Evolutionary conservation across 305 asterid genomes (phyloP), one percentile per base, ranked within the genome.

Genomic region (Solanum hybrid): DNA sequence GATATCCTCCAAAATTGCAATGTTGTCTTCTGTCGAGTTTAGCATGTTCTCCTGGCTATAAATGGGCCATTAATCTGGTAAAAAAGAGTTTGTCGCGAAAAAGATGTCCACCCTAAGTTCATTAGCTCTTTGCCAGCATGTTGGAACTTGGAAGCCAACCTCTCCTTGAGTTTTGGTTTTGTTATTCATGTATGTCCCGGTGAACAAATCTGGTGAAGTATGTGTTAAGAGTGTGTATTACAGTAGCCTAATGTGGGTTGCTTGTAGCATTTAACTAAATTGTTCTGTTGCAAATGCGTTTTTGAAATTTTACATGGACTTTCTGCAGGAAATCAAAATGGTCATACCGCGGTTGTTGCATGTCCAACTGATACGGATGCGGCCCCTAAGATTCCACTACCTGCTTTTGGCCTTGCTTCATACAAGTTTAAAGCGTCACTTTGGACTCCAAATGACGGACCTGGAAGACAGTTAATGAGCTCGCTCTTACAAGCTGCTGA

Each of bases 371-470:
- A 92, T 90, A 87, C 89, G 64, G 95, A 95, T 75, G 95, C 93
- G 2, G 89, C 91, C 34, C 94, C 98, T 40, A 94, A 92, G 90
- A 90, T 96, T 37, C 93, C 92, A 6, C 94, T 97, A 66, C 98
- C 99, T 11, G 95, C 93, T 79, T 97, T 96, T 89, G 99, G 98
- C 80, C 95, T 97, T 5, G 99, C 98, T 79, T 93, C 97, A 2
- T 95, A 96, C 90, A 97, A 95, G 91, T 95, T 94, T 88, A 97
- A 93, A 92, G 91, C 90, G 66, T 92, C 98, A 24, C 76, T 94
- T 37, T 97, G 99, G 99, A 94, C 96, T 22, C 96, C 97, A 24
- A 89, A 89, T 38, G 91, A 89, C 0, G 98, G 95, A 60, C 82
- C 88, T 72, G 95, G 93, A 89, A 91, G 90, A 88, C 95, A 92